Evolutionary conservation across 441 rosid genomes (phyloP), one percentile per base, ranked within the genome.

Genomic region (Macaranga tanarius): DNA sequence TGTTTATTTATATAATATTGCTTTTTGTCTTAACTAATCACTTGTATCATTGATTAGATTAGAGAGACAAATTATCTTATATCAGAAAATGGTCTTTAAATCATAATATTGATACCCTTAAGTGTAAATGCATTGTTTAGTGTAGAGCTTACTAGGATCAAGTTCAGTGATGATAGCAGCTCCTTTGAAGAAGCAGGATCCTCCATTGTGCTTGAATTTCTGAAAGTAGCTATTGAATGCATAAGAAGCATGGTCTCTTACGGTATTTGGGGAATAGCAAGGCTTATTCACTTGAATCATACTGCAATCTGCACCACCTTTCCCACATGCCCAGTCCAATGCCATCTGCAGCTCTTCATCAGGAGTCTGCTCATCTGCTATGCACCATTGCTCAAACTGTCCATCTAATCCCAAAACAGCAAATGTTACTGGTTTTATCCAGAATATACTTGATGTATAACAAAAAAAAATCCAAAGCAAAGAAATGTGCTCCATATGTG

Each of bases 191-290:
- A 74, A 81, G 84, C 93, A 86, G 73, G 89, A 86, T 71, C 90
- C 93, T 52, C 93, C 92, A 11, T 65, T 77, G 80, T 75, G 55
- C 79, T 88, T 88, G 80, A 83, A 83, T 60, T 55, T 80, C 79
- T 89, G 92, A 86, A 84, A 91, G 77, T 88, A 91, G 86, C 68
- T 77, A 69, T 91, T 88, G 80, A 91, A 91, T 63, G 91, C 90
- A 69, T 63, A 89, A 26, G 95, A 86, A 11, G 86, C 89, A 71
- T 91, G 97, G 71, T 77, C 88, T 44, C 55, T 83, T 22, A 79
- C 71, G 12, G 95, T 88, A 80, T 89, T 84, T 5, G 93, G 92
- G 25, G 76, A 78, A 79, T 76, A 89, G 78, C 97, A 89, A 79
- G 87, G 77, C 79, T 82, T 83, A 72, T 85, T 73, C 63, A 13